Evolutionary conservation across 768 basidiomycete species (phyloP).

Genomic region (Mrakia blollopis): DNA sequence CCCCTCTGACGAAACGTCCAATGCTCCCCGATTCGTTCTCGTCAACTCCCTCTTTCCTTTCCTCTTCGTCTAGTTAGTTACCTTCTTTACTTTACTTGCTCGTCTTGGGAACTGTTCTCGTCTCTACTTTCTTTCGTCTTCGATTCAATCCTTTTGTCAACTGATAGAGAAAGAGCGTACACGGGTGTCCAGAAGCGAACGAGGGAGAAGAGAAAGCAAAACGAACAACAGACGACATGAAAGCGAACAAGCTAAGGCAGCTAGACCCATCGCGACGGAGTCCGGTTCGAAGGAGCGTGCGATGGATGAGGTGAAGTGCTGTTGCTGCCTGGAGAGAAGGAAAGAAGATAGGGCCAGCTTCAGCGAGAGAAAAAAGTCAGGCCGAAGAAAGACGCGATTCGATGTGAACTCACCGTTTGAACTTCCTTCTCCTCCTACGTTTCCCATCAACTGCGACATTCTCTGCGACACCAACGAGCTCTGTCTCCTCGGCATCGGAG

Average conservation of each 20-base stretch:
- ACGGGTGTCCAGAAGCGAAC: no score
- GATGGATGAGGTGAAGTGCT: slow-evolving; percentile 1
- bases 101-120: background rate
- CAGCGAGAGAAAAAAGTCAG: background rate
- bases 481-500: background rate
- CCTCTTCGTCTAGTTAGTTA: background rate
- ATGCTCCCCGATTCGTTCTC: background rate
- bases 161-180: background rate
- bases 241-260: background rate
- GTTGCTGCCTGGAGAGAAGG: background rate
- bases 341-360: background rate
- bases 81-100: background rate
- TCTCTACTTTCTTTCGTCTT: background rate
- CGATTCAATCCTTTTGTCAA: slow-evolving; percentile 4
- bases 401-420: background rate
- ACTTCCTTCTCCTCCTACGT: background rate
- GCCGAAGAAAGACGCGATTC: background rate
- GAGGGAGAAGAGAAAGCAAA: background rate
- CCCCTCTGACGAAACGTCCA: background rate
- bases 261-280: background rate
- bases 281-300: background rate
- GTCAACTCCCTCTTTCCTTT: background rate
- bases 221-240: background rate
- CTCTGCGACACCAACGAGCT: slow-evolving; percentile 4
- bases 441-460: slow-evolving; percentile 5